Evolutionary conservation across 257 asterid genomes (phyloP).

Genomic region (Osmanthus fragrans): DNA sequence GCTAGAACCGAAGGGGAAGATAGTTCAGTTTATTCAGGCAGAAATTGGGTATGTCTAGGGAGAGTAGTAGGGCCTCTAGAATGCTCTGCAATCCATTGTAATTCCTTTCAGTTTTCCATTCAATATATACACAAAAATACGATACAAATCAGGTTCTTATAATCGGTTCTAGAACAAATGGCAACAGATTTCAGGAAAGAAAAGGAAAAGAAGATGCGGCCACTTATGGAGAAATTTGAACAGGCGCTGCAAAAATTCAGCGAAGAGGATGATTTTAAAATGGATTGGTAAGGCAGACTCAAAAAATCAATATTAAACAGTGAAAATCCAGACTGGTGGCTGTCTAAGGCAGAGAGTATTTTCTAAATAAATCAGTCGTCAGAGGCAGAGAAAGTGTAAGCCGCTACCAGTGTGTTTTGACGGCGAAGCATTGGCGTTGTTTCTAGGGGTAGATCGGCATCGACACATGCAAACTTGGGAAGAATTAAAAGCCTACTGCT

Average conservation of each 20-base stretch:
- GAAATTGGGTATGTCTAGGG: not conserved
- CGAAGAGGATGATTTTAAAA: not conserved
- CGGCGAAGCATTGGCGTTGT: not conserved
- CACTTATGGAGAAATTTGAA: no score
- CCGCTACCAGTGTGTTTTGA: not conserved
- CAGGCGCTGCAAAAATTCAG: not conserved
- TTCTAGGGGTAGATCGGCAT: not conserved
- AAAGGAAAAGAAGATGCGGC: not conserved
- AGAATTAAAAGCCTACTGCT: not conserved
- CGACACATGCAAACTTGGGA: not conserved
- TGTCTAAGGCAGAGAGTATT: not conserved
- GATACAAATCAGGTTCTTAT: not conserved
- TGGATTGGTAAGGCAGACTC: not conserved
- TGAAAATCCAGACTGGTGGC: not conserved
- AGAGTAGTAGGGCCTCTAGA: not conserved
- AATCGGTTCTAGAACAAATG: no score
- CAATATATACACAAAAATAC: not conserved
- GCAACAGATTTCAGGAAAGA: no score
- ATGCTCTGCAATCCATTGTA: not conserved
- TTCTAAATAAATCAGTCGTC: not conserved
- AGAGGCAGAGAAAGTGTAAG: not conserved
- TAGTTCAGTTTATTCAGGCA: not conserved
- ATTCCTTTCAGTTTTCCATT: not conserved
- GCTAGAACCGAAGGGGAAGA: not conserved
- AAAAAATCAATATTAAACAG: no score